Evolutionary conservation across 805 yeast species (phyloP).

Genomic region (Candida railenensis): DNA sequence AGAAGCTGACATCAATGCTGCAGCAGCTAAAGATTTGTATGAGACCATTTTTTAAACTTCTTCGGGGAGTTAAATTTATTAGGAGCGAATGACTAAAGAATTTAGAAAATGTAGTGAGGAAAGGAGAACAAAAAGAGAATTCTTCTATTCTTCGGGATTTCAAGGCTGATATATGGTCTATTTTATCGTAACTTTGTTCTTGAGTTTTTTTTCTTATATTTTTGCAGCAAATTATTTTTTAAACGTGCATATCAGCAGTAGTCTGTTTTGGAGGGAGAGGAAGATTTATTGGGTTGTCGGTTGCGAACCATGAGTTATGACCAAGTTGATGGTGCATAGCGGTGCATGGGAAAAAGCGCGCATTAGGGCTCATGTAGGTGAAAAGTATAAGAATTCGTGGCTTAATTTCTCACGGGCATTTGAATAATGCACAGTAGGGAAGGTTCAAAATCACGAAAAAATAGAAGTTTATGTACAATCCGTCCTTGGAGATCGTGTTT

Average conservation of each 20-base stretch:
- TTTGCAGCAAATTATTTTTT: background rate
- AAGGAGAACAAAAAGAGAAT: too few species aligned
- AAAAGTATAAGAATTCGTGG: too few species aligned
- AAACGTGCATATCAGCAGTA: background rate
- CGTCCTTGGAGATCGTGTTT: background rate
- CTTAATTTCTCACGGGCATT: too few species aligned
- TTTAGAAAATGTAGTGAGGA: background rate
- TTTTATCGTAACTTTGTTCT: too few species aligned
- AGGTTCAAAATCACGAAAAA: background rate
- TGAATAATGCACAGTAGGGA: too few species aligned
- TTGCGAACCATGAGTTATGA: too few species aligned
- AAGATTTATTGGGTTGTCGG: background rate
- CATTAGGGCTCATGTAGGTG: background rate
- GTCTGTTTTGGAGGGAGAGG: too few species aligned
- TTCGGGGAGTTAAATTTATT: background rate
- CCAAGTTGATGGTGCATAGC: background rate
- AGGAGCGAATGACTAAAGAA: conserved; percentile 3
- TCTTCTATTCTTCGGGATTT: background rate
- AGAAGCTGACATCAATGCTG: conserved; percentile 20
- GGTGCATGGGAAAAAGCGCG: background rate
- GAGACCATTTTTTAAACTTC: conserved; percentile 1
- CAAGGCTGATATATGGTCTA: background rate
- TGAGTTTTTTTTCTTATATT: too few species aligned
- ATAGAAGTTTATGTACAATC: background rate
- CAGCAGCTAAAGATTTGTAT: conserved; percentile 9